Evolutionary conservation across 495 filamentous ascomycete species (phyloP), one percentile per base, ranked within the genome.

Genomic region (Beverwykella pulmonaria): DNA sequence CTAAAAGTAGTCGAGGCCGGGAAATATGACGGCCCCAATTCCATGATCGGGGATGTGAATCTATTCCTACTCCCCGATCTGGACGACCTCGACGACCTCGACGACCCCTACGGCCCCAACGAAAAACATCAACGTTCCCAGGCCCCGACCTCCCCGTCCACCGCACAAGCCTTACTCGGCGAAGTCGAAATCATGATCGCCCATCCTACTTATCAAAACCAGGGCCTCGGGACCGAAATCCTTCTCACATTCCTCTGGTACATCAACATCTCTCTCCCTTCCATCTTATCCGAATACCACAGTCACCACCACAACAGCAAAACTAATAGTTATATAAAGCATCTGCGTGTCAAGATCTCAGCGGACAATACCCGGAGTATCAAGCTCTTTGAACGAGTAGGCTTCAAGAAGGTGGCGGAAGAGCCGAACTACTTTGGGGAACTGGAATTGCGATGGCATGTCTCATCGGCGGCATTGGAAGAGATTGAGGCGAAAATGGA

Each of bases 161-260:
- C 53, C 0, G 44, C 65, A 22, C 55, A 55, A 17, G 72, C 71
- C 0, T 62, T 86, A 39, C 74, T 88, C 22, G 92, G 90, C 20
- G 92, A 96, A 65, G 74, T 97, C 46, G 92, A 96, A 78, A 83
- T 97, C 62, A 97, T 97, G 92, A 89, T 97, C 58, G 92, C 92
- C 1, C 75, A 78, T 14, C 78, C 80, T 20, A 52, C 67, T 1
- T 78, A 84, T 19, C 88, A 88, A 54, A 77, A 89, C 0, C 76
- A 76, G 12, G 92, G 92, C 0, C 79, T 86, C 20, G 92, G 92
- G 0, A 76, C 83, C 46, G 85, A 84, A 0, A 82, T 86, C 3
- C 78, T 94, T n/a, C 60, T 84, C 20, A 74, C 85, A 0, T 92
- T 97, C 68, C 61, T 96, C 64, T 63, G 77, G 61, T 96, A 89